Evolutionary conservation across 148 eudicot genomes (phyloP), one percentile per base, ranked within the genome.

Genomic region (Rhododendron mucronatum): DNA sequence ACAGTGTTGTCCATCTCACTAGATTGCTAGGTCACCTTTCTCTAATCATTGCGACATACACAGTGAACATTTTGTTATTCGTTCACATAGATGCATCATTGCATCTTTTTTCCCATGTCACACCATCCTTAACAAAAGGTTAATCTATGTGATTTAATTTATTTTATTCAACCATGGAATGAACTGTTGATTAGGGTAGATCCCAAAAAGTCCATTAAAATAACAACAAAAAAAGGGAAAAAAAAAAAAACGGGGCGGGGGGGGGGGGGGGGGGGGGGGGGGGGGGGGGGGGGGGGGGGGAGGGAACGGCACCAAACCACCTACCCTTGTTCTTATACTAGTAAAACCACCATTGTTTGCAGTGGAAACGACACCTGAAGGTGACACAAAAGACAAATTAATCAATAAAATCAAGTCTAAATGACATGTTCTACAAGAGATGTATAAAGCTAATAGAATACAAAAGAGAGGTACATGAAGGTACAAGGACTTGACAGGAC

Each of bases 281-380:
- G n/a, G 6, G 45, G 23, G 0, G 35, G 1, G 1, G 35, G 35
- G n/a, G 12, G 28, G 23, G 0, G 30, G 35, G 1, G 1, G 1
- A 1, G n/a, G 12, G 45, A 13, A 35, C 2, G 14, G 14, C 7
- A n/a, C 1, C 12, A n/a, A 44, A 78, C 7, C 35, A 65, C 61
- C 90, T 85, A 95, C 99, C 93, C 85, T 91, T 84, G 98, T 97
- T 90, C 99, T 92, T 83, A 92, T 88, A 85, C 99, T 97, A 74
- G 95, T 90, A 87, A 97, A 97, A 37, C 99, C 99, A 59, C 99
- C 99, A 86, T 95, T 97, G 84, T 97, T 95, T 69, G 96, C 91
- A 26, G 98, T 95, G 45, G 98, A 94, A 85, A 97, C 96, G 87
- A 91, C 87, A 86, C 99, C 99, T 97, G 90, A 61, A 88, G 84